These are phyloP conservation scores for Pyrenophora seminiperda DNA, from an alignment of 2,329 filamentous ascomycete species.

Conservation along the genomic window DNA sequence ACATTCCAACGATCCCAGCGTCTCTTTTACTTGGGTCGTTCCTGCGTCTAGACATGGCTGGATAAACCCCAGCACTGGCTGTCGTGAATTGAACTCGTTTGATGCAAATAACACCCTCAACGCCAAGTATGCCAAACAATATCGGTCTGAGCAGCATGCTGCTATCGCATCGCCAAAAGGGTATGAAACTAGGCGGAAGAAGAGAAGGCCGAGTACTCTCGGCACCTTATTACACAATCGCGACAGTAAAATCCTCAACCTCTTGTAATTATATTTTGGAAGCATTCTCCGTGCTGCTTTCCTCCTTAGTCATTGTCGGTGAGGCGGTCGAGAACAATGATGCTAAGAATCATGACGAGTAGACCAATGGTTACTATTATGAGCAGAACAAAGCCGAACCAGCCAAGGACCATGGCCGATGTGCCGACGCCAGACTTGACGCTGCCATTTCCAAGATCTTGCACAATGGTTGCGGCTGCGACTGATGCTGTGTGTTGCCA, in stretches of 20 bases:
- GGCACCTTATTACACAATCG: constrained; percentile 34
- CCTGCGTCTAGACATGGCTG: constrained; percentile 11
- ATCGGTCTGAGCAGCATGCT: constrained; percentile 34
- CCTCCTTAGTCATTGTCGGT: constrained; percentile 49
- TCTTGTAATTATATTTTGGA: constrained; percentile 16
- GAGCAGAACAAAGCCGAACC: constrained; percentile 92
- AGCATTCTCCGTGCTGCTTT: neutral
- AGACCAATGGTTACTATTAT: constrained; percentile 95
- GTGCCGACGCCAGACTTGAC: constrained; percentile 89
- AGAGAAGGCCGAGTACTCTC: constrained; percentile 33
- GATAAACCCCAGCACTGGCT: constrained; percentile 7
- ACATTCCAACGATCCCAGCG: constrained; percentile 27
- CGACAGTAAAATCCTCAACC: constrained; percentile 20
- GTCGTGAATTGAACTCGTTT: constrained; percentile 16
- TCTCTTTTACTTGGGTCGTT: constrained; percentile 21
- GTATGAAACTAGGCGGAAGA: constrained; percentile 39
- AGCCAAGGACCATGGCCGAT: constrained; percentile 93
- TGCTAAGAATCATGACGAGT: constrained; percentile 95
- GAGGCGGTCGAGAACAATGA: constrained; percentile 73
- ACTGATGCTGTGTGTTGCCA: constrained; percentile 98
- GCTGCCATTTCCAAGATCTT: constrained; percentile 89
- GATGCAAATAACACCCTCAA: constrained; percentile 29
- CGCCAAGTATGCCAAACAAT: constrained; percentile 40
- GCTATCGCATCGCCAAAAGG: constrained; percentile 33
- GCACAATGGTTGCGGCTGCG: constrained; percentile 88